These are phyloP conservation scores for Sisymbrium altissimum DNA, from an alignment of 345 rosid genomes.

Conservation along the genomic window DNA sequence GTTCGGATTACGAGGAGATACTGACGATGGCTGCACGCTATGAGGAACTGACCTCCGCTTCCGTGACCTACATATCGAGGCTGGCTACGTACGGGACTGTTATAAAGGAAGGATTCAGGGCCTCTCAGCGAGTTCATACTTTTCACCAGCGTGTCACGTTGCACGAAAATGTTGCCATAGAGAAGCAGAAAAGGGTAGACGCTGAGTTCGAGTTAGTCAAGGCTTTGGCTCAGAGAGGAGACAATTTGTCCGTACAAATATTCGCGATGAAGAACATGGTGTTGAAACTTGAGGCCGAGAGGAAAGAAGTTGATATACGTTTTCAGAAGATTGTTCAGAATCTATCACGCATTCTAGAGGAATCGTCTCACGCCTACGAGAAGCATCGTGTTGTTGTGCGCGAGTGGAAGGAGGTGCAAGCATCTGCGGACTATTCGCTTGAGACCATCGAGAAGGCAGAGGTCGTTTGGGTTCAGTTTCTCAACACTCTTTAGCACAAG, in stretches of 20 bases:
- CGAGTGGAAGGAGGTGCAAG: conserved; percentile 9
- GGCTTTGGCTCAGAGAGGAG: conserved; percentile 12
- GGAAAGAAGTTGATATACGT: neutral
- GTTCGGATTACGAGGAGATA: conserved; percentile 9
- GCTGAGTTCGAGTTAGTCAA: neutral
- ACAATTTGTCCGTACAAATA: neutral
- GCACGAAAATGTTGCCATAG: neutral
- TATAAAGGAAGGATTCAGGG: neutral
- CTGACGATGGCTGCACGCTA: neutral
- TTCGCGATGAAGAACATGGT: neutral
- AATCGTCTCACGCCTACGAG: neutral
- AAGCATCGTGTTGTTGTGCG: conserved; percentile 5
- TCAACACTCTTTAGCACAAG: neutral
- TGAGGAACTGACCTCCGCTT: neutral
- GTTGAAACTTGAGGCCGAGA: conserved; percentile 18
- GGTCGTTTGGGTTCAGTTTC: conserved; percentile 17
- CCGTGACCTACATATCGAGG: conserved; percentile 6
- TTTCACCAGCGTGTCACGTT: neutral
- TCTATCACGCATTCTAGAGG: conserved; percentile 4
- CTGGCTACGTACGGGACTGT: conserved; percentile 7
- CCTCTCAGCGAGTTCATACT: neutral
- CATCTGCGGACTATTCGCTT: neutral
- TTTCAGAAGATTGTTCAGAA: neutral
- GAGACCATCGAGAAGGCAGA: conserved; percentile 15
- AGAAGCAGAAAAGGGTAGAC: neutral